A percentile compares a stretch with the other conserved stretches of the same genome.
Conservation (phyloP, 1,284 basidiomycete genomes). For the Austroboletus novae-zelandiae region DNA sequence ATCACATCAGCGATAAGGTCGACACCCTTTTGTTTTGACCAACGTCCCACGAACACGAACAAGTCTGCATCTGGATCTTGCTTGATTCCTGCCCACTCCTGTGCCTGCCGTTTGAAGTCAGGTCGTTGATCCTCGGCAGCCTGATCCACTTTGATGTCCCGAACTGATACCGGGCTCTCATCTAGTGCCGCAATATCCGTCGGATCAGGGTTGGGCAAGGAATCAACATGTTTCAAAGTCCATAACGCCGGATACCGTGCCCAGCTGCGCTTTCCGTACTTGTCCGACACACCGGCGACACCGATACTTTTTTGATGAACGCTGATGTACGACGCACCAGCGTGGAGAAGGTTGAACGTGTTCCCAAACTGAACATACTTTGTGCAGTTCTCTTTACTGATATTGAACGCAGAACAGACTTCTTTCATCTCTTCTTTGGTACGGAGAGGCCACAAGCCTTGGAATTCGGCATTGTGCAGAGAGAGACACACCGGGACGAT, state of each 20-base stretch:
- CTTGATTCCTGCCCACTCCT: slow-evolving; percentile 90
- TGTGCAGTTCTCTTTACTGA: slow-evolving; percentile 90
- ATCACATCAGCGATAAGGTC: slow-evolving; percentile 93
- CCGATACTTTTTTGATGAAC: slow-evolving; percentile 89
- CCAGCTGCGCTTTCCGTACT: slow-evolving; percentile 94
- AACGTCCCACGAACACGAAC: slow-evolving; percentile 93
- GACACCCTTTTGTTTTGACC: slow-evolving; percentile 96
- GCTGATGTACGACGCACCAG: slow-evolving; percentile 88
- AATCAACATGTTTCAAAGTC: slow-evolving; percentile 93
- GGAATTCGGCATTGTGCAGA: slow-evolving; percentile 95
- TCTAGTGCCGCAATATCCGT: slow-evolving; percentile 91
- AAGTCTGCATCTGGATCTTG: slow-evolving; percentile 87
- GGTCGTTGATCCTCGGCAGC: slow-evolving; percentile 86
- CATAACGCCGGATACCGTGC: slow-evolving; percentile 92
- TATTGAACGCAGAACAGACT: slow-evolving; percentile 94
- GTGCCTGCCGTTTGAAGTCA: slow-evolving; percentile 85
- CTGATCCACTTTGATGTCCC: slow-evolving; percentile 75
- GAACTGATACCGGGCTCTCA: slow-evolving; percentile 68
- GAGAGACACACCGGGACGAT: slow-evolving; percentile 87
- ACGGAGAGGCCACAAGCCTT: slow-evolving; percentile 90
- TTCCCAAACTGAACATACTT: slow-evolving; percentile 97
- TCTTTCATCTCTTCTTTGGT: slow-evolving; percentile 98
- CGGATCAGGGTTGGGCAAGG: slow-evolving; percentile 89
- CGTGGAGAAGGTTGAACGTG: slow-evolving; percentile 92
- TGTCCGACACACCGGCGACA: slow-evolving; percentile 94